phyloP scores from a whole-genome alignment of 805 yeast genomes.

The Teunomyces pallodes region DNA sequence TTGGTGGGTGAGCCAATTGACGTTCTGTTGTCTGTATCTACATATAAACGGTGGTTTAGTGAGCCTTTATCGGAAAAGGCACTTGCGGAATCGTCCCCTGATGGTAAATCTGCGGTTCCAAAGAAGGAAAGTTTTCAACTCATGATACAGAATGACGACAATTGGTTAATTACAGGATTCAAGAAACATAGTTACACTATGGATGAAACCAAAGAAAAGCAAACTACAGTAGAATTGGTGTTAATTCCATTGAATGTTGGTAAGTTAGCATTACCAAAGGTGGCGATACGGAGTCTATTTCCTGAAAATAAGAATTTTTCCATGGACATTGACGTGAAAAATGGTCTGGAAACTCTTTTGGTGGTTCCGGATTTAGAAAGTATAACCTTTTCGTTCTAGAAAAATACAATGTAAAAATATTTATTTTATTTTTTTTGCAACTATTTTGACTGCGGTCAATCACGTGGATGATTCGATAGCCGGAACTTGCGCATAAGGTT shows the following conservation, averaged over 20 bases:
- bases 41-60: slow-evolving; percentile 46
- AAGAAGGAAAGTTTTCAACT: slow-evolving; percentile 36
- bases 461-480: background rate
- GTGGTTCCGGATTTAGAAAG: slow-evolving; percentile 70
- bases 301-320: slow-evolving; percentile 27
- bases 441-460: background rate
- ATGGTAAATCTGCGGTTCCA: background rate
- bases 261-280: slow-evolving; percentile 61
- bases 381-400: slow-evolving; percentile 56
- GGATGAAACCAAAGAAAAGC: slow-evolving; percentile 7
- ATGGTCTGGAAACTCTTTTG: slow-evolving; percentile 64
- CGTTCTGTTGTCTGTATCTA: slow-evolving; percentile 40
- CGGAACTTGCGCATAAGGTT: background rate
- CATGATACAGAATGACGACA: slow-evolving; percentile 55
- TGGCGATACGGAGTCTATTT: slow-evolving; percentile 36
- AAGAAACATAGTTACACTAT: slow-evolving; percentile 51
- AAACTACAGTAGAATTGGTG: slow-evolving; percentile 35
- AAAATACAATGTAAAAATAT: background rate
- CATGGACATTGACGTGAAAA: slow-evolving; percentile 63
- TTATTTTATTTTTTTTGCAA: background rate
- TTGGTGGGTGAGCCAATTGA: slow-evolving; percentile 65
- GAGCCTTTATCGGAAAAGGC: slow-evolving; percentile 10
- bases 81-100: slow-evolving; percentile 26
- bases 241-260: slow-evolving; percentile 80
- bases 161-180: slow-evolving; percentile 80